phyloP scores from a whole-genome alignment of 495 filamentous ascomycete species.

The Podospora anserina region DNA sequence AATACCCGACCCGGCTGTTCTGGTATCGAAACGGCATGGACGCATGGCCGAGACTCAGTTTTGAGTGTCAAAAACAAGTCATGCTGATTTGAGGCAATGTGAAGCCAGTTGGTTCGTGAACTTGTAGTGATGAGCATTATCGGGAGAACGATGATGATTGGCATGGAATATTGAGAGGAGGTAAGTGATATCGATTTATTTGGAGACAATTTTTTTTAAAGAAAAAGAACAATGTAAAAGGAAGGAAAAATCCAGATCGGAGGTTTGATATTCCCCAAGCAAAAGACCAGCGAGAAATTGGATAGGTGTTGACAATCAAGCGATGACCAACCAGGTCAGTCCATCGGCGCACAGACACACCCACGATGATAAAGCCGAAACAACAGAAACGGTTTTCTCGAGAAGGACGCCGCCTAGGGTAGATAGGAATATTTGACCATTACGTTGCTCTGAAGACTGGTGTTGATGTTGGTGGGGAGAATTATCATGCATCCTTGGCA shows the following conservation, averaged over 20 bases:
- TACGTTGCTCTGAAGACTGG: background rate
- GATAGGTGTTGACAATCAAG: background rate
- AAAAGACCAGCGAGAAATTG: background rate
- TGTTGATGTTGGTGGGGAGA: background rate
- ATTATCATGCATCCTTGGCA: background rate
- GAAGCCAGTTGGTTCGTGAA: background rate
- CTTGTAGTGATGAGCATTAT: background rate
- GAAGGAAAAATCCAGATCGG: background rate
- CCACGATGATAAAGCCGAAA: background rate
- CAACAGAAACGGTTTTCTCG: background rate
- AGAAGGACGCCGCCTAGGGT: background rate
- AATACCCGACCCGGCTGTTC: constrained; percentile 39
- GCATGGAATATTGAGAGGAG: too few species aligned
- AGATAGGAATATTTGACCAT: too few species aligned
- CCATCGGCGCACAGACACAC: constrained; percentile 17
- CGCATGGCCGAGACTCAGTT: background rate
- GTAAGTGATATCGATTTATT: too few species aligned
- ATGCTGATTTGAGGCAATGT: background rate
- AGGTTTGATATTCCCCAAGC: background rate
- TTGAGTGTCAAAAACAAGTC: background rate
- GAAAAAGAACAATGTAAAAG: too few species aligned
- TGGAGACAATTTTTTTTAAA: too few species aligned
- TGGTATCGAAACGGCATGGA: constrained; percentile 3
- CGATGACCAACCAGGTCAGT: constrained; percentile 17
- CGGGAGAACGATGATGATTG: background rate